Conservation (phyloP, 1,284 basidiomycete species). For the Boletus sp. region DNA sequence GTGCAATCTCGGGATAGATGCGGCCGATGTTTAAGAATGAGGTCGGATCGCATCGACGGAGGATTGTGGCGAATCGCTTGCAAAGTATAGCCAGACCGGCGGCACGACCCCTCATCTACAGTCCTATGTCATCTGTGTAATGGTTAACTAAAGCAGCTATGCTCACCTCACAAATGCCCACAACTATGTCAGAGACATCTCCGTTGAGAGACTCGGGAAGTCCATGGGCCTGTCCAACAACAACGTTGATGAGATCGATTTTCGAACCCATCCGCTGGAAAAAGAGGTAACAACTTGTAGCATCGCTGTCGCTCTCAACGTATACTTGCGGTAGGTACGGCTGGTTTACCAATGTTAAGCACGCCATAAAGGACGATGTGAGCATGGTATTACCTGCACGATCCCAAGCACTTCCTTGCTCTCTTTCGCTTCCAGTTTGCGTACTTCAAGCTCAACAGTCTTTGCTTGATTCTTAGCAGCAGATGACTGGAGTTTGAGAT, state of each 20-base stretch:
- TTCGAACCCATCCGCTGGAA: constrained; percentile 88
- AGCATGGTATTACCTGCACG: constrained; percentile 52
- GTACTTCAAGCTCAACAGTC: constrained; percentile 86
- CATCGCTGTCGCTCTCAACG: constrained; percentile 83
- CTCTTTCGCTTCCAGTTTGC: constrained; percentile 82
- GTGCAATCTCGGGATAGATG: constrained; percentile 82
- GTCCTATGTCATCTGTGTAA: not conserved
- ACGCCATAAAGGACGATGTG: not conserved
- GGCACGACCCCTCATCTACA: constrained; percentile 79
- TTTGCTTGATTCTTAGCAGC: constrained; percentile 89
- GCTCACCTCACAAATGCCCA: constrained; percentile 87
- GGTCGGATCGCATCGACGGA: constrained; percentile 78
- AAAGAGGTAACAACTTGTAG: constrained; percentile 87
- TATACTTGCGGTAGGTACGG: constrained; percentile 87
- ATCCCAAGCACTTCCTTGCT: constrained; percentile 76
- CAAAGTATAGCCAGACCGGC: constrained; percentile 80
- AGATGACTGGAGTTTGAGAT: constrained; percentile 89
- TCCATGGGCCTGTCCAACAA: constrained; percentile 80
- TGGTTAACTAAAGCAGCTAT: not conserved
- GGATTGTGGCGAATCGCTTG: constrained; percentile 84
- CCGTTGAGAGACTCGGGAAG: constrained; percentile 84
- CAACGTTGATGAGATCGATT: constrained; percentile 80
- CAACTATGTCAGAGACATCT: constrained; percentile 78
- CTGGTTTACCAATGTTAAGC: constrained; percentile 41
- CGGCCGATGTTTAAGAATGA: constrained; percentile 86